phyloP scores from a whole-genome alignment of 1,284 basidiomycete genomes.

The Ustilago nuda region DNA sequence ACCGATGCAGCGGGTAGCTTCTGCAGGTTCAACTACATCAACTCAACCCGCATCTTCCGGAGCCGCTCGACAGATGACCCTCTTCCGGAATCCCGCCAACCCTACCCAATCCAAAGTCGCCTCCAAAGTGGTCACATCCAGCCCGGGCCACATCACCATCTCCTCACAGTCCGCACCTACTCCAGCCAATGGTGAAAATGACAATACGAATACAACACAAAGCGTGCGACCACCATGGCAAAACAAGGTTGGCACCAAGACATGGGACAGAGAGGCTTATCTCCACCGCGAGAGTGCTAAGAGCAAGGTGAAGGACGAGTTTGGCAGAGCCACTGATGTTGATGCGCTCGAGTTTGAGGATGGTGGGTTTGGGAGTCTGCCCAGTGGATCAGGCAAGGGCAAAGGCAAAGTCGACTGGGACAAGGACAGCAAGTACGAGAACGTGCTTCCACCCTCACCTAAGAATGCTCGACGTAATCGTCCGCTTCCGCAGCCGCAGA shows the following conservation, averaged over 20 bases:
- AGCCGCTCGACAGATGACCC: conserved; percentile 34
- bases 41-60: conserved; percentile 32
- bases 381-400: conserved; percentile 9
- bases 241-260: conserved; percentile 39
- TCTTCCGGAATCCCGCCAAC: conserved; percentile 36
- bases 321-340: conserved; percentile 24
- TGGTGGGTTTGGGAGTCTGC: not conserved
- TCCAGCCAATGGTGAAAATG: not conserved
- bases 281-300: conserved; percentile 44
- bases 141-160: conserved; percentile 43
- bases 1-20: conserved; percentile 25
- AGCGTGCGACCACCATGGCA: conserved; percentile 23
- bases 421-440: conserved; percentile 20
- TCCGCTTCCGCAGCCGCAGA: conserved; percentile 43
- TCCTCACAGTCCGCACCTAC: conserved; percentile 39
- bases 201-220: not conserved
- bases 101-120: conserved; percentile 13
- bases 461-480: conserved; percentile 14
- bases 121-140: conserved; percentile 28
- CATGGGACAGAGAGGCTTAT: conserved; percentile 52
- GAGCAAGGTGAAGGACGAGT: conserved; percentile 35
- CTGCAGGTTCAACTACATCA: conserved; percentile 16
- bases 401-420: conserved; percentile 39
- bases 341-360: conserved; percentile 35
- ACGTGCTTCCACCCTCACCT: conserved; percentile 17